Base-by-base conservation (phyloP, 352 stramenopile genomes). In the Phytophthora uliginosa region DNA sequence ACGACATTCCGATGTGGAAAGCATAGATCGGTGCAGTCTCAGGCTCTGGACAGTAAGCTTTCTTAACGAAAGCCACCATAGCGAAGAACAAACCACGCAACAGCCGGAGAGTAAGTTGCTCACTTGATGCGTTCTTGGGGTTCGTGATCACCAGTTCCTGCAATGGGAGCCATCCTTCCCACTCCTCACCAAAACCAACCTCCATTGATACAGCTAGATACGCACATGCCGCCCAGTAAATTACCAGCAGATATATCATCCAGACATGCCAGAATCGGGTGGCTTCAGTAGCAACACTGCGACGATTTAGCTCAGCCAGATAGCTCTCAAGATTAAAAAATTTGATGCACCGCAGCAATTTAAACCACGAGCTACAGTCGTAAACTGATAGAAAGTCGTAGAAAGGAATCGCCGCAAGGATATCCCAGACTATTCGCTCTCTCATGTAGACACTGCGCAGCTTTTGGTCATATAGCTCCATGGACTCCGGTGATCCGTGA, bases 181-280 rank as follows among this genome's bases (percentile, higher is more conserved):
- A 90, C 6, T 81, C 72, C 1, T 69, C 69, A 0, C 72, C 73
- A 33, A 85, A 88, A 0, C 82, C 80, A 7, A 69, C 76, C 12
- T 77, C 22, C 5, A 67, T 74, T 4, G 76, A 63, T 8, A 88
- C 64, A 7, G 69, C 61, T 13, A 90, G 64, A 45, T 84, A 91
- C 0, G 77, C 62, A 26, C 84, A 91, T 0, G 75, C 78, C 15
- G 59, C 59, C 80, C 82, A 91, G 40, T 86, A 90, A 36, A 90
- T 89, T 8, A 63, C 64, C 8, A 88, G 40, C n/a, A 78, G 22
- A 28, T 90, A 91, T 10, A 90, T 50, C 47, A 84, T 26, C 56
- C 70, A 81, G 13, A 90, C 74, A 17, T 71, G 71, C 42, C 69
- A 73, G 47, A 88, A 78, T 12, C 80, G 74, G 45, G 82, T 76